A percentile compares a stretch with the other conserved stretches of the same genome.
Conservation (phyloP, 768 basidiomycete species). For the Podaxis mareebaensis region DNA sequence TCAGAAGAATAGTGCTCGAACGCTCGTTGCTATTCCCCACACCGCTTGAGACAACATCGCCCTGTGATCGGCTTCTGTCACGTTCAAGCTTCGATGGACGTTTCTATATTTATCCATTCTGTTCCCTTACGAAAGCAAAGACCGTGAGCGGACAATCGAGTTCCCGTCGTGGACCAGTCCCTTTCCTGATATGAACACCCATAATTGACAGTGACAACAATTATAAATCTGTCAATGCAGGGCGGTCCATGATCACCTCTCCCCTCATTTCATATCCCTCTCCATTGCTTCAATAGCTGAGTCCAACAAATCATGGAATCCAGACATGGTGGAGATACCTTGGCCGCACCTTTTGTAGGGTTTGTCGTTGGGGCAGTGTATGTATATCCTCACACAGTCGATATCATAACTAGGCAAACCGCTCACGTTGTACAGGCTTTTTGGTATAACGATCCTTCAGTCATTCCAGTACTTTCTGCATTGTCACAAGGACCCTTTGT, state of each 20-base stretch:
- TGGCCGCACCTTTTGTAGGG: conserved; percentile 10
- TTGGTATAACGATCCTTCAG: conserved; percentile 13
- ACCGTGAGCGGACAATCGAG: no score
- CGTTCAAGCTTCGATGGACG: no score
- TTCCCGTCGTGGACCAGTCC: no score
- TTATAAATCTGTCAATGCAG: no score
- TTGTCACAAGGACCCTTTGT: background rate
- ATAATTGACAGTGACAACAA: background rate
- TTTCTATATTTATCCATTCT: no score
- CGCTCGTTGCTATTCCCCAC: no score
- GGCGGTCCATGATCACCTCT: background rate
- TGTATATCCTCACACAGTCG: background rate
- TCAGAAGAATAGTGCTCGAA: no score
- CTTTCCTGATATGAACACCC: background rate
- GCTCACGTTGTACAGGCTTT: background rate
- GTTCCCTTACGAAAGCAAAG: no score
- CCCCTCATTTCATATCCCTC: background rate
- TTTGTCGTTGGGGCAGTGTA: conserved; percentile 6
- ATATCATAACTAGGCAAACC: background rate
- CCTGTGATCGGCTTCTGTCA: no score
- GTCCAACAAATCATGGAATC: background rate
- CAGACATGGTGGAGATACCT: background rate
- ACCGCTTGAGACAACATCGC: no score
- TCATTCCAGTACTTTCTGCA: conserved; percentile 5
- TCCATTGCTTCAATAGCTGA: background rate